phyloP scores from a whole-genome alignment of 139 green algal genomes.

The Chlamydomonas schloesseri region DNA sequence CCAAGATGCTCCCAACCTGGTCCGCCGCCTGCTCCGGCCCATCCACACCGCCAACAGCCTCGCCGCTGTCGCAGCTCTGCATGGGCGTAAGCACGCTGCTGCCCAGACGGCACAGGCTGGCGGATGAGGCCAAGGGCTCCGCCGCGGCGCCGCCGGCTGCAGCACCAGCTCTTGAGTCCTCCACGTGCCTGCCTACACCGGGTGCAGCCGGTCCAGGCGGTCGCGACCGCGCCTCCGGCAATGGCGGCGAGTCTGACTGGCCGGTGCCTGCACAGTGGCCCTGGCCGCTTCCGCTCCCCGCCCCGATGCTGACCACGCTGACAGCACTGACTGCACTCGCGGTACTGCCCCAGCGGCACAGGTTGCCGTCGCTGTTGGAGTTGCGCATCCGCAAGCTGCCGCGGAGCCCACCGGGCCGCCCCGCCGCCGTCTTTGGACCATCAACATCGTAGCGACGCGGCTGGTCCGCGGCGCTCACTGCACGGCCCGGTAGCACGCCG shows the following conservation, averaged over 20 bases:
- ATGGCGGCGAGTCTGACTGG: too few species aligned
- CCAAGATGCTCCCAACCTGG: neutral
- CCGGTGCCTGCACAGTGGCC: too few species aligned
- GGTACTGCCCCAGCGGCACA: conserved; percentile 1
- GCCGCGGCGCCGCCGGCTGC: too few species aligned
- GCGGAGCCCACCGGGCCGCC: too few species aligned
- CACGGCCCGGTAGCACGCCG: too few species aligned
- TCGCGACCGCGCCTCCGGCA: too few species aligned
- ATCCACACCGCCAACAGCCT: neutral
- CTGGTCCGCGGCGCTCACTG: too few species aligned
- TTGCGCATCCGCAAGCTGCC: conserved; percentile 6
- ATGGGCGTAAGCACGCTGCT: conserved; percentile 4
- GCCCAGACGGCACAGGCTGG: neutral
- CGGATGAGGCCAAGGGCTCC: neutral
- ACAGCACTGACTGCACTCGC: neutral
- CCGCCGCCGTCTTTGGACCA: too few species aligned
- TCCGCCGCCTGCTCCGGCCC: neutral
- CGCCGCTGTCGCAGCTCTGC: neutral
- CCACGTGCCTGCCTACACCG: too few species aligned
- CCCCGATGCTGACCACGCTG: neutral
- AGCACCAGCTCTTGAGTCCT: too few species aligned
- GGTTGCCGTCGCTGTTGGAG: conserved; percentile 45
- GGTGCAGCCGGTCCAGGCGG: too few species aligned
- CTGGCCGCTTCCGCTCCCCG: neutral
- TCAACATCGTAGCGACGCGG: too few species aligned